Evolutionary conservation across 495 filamentous ascomycete species (phyloP).

Genomic region (Emericellopsis terricola): DNA sequence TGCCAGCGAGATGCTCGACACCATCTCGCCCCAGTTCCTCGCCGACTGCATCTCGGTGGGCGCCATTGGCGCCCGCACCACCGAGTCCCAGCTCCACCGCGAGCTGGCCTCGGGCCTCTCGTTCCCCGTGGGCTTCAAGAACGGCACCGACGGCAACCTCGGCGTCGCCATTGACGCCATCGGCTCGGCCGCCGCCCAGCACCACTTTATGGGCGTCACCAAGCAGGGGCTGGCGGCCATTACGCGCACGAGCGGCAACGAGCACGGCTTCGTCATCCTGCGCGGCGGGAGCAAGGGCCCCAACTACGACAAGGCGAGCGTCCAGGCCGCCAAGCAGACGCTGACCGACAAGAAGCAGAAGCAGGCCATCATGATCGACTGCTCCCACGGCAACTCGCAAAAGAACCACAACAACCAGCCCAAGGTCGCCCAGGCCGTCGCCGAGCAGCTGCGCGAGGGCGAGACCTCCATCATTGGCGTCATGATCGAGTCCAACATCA

Average conservation of each 20-base stretch:
- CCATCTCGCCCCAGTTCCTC: conserved; percentile 88
- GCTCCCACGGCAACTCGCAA: conserved; percentile 74
- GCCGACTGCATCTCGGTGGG: conserved; percentile 90
- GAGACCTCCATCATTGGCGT: conserved; percentile 83
- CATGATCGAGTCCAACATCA: conserved; percentile 98
- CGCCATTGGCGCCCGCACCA: conserved; percentile 93
- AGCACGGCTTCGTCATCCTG: conserved; percentile 93
- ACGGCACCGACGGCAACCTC: conserved; percentile 90
- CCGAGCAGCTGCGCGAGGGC: conserved; percentile 71
- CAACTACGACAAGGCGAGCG: conserved; percentile 78
- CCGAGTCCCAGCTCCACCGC: conserved; percentile 87
- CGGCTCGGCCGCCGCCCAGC: conserved; percentile 72
- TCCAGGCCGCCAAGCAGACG: conserved; percentile 60
- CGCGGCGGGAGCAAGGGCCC: conserved; percentile 85
- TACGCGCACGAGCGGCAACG: conserved; percentile 78
- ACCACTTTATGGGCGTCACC: conserved; percentile 99
- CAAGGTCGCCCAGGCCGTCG: conserved; percentile 65
- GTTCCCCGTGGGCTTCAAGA: conserved; percentile 98
- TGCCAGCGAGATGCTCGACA: conserved; percentile 94
- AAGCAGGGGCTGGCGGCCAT: conserved; percentile 95
- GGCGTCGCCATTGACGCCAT: conserved; percentile 94
- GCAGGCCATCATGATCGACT: conserved; percentile 92
- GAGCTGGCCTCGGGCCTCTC: conserved; percentile 93
- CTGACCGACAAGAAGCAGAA: conserved; percentile 72
- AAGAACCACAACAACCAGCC: conserved; percentile 82